A percentile compares a stretch with the other conserved stretches of the same genome.
Conservation (phyloP, 139 green algal genomes). For the Auxenochlorella pyrenoidosa region DNA sequence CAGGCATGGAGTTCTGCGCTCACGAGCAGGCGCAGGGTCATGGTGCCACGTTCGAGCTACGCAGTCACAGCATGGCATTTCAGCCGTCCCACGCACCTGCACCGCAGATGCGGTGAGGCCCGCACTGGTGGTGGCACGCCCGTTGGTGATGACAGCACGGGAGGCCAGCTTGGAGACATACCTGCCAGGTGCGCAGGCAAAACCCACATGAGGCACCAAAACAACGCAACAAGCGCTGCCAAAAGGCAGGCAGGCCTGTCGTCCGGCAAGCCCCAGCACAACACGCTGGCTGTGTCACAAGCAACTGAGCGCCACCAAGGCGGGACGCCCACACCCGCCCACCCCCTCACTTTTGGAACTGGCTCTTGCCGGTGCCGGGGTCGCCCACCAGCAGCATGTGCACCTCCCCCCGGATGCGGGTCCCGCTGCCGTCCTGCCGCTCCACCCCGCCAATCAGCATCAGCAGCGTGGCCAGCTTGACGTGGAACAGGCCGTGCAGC, state of each 20-base stretch:
- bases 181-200: constrained; percentile 31
- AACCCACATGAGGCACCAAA: not conserved
- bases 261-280: too few relatives aligned
- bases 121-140: constrained; percentile 72
- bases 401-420: constrained; percentile 72
- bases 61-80: too few relatives aligned
- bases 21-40: too few relatives aligned
- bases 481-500: constrained; percentile 73
- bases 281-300: too few relatives aligned
- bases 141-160: constrained; percentile 80
- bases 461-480: constrained; percentile 85
- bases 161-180: constrained; percentile 73
- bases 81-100: constrained; percentile 46
- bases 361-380: constrained; percentile 73
- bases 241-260: too few relatives aligned
- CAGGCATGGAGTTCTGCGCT: too few relatives aligned
- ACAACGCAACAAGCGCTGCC: not conserved
- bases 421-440: constrained; percentile 45
- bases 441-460: constrained; percentile 83
- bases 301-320: too few relatives aligned
- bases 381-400: constrained; percentile 95
- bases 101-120: constrained; percentile 88
- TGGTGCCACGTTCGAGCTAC: too few relatives aligned
- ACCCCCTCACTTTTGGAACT: not conserved
- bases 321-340: too few relatives aligned